Conservation (phyloP, 176 grass and related monocot genomes). For the Oryza coarctata region DNA sequence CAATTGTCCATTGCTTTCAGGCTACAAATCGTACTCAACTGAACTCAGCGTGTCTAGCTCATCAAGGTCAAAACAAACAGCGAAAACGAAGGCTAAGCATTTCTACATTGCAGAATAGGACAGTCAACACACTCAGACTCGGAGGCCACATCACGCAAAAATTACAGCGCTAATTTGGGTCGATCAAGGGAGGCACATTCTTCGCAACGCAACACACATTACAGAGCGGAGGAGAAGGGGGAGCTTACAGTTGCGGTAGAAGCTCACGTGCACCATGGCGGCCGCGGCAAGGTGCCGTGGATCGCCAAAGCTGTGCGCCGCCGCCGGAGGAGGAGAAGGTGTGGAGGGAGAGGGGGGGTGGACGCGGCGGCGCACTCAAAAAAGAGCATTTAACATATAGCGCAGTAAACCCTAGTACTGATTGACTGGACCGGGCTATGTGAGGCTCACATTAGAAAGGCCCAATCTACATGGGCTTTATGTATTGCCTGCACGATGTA, state of each 20-base stretch:
- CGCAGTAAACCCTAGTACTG: slow-evolving; percentile 22
- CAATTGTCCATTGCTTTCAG: not conserved
- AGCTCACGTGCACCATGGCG: slow-evolving; percentile 71
- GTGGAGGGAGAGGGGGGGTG: not conserved
- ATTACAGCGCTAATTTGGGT: no score
- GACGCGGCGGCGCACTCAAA: not conserved
- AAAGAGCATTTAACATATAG: slow-evolving; percentile 14
- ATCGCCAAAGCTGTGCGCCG: slow-evolving; percentile 9
- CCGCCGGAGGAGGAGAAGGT: slow-evolving; percentile 8
- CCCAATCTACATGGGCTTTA: not conserved
- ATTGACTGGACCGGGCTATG: not conserved
- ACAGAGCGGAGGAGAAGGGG: not conserved
- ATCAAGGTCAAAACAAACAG: not conserved
- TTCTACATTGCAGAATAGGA: not conserved
- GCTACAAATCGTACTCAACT: not conserved
- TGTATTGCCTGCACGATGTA: not conserved
- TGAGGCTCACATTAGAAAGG: not conserved
- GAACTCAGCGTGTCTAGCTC: not conserved
- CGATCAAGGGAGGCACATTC: not conserved
- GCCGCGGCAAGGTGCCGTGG: slow-evolving; percentile 10
- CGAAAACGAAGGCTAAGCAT: not conserved
- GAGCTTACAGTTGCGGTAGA: slow-evolving; percentile 77
- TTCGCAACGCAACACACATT: not conserved
- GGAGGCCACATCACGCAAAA: not conserved
- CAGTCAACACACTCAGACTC: not conserved